phyloP scores from a whole-genome alignment of 1,284 basidiomycete species.

The Irpex lacteus region DNA sequence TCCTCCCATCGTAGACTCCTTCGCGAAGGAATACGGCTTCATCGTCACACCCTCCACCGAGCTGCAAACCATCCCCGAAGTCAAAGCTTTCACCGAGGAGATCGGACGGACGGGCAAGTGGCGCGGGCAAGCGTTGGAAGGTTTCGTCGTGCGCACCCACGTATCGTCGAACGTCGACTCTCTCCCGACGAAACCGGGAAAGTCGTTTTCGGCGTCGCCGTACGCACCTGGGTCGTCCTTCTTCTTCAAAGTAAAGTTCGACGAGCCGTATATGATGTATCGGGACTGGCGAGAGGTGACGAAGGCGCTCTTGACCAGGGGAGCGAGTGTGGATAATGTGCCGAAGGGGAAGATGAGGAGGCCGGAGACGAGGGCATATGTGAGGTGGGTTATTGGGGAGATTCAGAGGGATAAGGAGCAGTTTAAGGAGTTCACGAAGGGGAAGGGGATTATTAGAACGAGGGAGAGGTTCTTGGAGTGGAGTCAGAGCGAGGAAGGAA shows the following conservation, averaged over 20 bases:
- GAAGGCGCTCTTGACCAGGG: constrained; percentile 61
- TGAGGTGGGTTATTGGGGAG: constrained; percentile 69
- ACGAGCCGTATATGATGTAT: constrained; percentile 99
- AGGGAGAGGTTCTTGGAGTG: constrained; percentile 80
- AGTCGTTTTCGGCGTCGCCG: constrained; percentile 45
- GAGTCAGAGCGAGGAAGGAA: constrained; percentile 49
- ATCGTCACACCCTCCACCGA: constrained; percentile 71
- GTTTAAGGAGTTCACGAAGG: constrained; percentile 69
- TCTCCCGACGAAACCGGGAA: constrained; percentile 33
- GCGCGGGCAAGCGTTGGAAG: constrained; percentile 88
- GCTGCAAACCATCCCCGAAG: constrained; percentile 64
- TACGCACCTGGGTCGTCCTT: constrained; percentile 82
- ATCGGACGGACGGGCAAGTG: constrained; percentile 72
- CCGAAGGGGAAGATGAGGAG: constrained; percentile 63
- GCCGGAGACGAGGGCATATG: constrained; percentile 65
- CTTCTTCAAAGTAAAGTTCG: constrained; percentile 99
- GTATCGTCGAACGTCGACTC: constrained; percentile 36
- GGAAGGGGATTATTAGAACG: constrained; percentile 83
- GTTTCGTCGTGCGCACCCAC: constrained; percentile 90
- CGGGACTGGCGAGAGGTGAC: constrained; percentile 97
- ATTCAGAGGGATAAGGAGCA: constrained; percentile 59
- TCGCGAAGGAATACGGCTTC: constrained; percentile 92
- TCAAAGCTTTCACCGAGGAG: constrained; percentile 71
- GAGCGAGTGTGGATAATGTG: constrained; percentile 34
- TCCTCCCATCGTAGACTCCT: constrained; percentile 68